These are phyloP conservation scores for Fennellomyces sp. DNA, from an alignment of 371 early-diverging fungal genomes.

Conservation along the genomic window DNA sequence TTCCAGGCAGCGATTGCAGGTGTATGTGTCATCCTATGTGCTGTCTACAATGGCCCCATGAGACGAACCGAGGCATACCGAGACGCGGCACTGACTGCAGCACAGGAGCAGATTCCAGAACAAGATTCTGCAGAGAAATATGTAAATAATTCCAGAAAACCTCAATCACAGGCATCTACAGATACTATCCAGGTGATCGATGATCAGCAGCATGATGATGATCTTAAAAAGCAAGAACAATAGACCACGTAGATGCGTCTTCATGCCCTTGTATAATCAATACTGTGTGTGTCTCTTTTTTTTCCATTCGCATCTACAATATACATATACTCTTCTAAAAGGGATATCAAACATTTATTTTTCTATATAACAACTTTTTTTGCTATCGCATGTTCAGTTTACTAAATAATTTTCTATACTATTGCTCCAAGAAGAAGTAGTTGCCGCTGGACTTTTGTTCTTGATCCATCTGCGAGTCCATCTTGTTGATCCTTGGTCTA, in stretches of 20 bases:
- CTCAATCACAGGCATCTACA: background rate
- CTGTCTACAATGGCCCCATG: constrained; percentile 38
- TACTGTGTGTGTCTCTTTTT: background rate
- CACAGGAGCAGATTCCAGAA: background rate
- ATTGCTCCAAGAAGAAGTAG: constrained; percentile 91
- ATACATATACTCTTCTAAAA: too few relatives aligned
- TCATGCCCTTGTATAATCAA: background rate
- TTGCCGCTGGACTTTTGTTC: constrained; percentile 97
- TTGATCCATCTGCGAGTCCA: constrained; percentile 96
- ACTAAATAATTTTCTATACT: too few relatives aligned
- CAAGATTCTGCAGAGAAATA: background rate
- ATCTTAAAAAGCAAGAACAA: background rate
- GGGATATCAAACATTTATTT: too few relatives aligned
- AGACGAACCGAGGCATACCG: constrained; percentile 12
- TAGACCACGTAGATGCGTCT: too few relatives aligned
- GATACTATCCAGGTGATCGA: constrained; percentile 1
- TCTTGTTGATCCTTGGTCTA: constrained; percentile 99
- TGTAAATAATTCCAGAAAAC: background rate
- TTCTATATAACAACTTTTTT: too few relatives aligned
- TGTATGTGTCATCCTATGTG: constrained; percentile 24
- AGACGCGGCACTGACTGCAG: background rate
- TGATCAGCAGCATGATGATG: background rate
- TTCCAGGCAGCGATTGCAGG: constrained; percentile 37
- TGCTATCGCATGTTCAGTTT: too few relatives aligned
- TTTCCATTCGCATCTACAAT: too few relatives aligned